Conservation (phyloP, 2,329 filamentous ascomycete species). For the Nemania sp. region DNA sequence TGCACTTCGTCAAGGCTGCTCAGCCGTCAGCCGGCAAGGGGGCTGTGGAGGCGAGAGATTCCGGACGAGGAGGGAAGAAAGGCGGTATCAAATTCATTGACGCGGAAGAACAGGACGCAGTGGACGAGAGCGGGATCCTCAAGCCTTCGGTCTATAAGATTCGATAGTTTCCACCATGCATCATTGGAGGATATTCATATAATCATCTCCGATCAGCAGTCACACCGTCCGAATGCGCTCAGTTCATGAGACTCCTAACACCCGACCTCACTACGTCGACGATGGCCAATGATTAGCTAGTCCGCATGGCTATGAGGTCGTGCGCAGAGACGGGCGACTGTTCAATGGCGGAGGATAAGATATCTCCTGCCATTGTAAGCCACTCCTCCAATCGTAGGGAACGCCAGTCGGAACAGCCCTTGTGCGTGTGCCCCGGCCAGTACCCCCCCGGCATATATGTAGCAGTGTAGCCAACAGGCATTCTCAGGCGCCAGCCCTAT, state of each 20-base stretch:
- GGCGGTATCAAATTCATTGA: slow-evolving; percentile 70
- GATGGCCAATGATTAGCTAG: not conserved
- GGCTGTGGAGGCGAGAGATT: slow-evolving; percentile 55
- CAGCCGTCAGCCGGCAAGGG: slow-evolving; percentile 82
- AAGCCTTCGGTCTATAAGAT: slow-evolving; percentile 98
- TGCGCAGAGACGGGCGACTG: not conserved
- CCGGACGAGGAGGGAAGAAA: slow-evolving; percentile 47
- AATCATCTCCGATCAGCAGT: not conserved
- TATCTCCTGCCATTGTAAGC: slow-evolving; percentile 2
- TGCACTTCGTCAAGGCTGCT: slow-evolving; percentile 91
- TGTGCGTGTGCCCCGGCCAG: slow-evolving; percentile 14
- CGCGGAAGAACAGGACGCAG: slow-evolving; percentile 69
- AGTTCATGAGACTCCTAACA: not conserved
- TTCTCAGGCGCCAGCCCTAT: slow-evolving; percentile 33
- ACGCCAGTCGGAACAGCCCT: slow-evolving; percentile 17
- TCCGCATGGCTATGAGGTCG: slow-evolving; percentile 2
- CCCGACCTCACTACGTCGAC: slow-evolving; percentile 1
- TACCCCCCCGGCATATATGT: not conserved
- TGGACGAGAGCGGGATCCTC: slow-evolving; percentile 74
- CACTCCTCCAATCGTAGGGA: slow-evolving; percentile 12
- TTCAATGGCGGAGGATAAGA: not conserved
- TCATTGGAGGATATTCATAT: not conserved
- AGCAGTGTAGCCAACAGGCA: slow-evolving; percentile 15
- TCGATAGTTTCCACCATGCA: slow-evolving; percentile 62
- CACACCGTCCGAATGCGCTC: not conserved